These are phyloP conservation scores for Elaeis guineensis DNA, from an alignment of 176 grass and related monocot genomes.

Conservation along the genomic window DNA sequence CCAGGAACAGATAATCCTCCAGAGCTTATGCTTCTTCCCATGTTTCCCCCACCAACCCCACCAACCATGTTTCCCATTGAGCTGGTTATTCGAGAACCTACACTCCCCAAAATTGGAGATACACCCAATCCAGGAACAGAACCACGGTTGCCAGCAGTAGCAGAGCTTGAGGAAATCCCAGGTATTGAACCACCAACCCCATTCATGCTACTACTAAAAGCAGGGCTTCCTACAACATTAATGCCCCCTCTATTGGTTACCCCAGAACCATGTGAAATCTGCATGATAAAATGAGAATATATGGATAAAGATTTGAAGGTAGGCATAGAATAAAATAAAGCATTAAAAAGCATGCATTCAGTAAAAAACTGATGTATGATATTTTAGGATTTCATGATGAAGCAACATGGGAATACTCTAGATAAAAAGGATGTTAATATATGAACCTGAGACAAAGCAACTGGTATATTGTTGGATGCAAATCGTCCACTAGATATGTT, in stretches of 20 bases:
- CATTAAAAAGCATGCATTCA: too few relatives aligned
- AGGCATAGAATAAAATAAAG: too few relatives aligned
- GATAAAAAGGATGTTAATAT: too few relatives aligned
- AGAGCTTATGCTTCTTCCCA: slow-evolving; percentile 31
- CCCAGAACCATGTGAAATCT: slow-evolving; percentile 85
- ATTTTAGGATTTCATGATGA: too few relatives aligned
- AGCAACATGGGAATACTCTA: too few relatives aligned
- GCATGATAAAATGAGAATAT: slow-evolving; percentile 15
- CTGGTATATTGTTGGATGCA: slow-evolving; percentile 74
- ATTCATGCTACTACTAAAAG: slow-evolving; percentile 72
- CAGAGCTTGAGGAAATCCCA: slow-evolving; percentile 70
- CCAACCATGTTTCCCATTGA: slow-evolving; percentile 74
- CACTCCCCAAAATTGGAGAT: slow-evolving; percentile 68
- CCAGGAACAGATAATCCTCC: slow-evolving; percentile 5
- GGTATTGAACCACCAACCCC: slow-evolving; percentile 65
- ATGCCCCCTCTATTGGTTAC: slow-evolving; percentile 61
- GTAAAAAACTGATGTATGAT: too few relatives aligned
- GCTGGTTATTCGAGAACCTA: slow-evolving; percentile 57
- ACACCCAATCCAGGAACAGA: slow-evolving; percentile 69
- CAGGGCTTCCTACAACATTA: slow-evolving; percentile 61
- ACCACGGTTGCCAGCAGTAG: slow-evolving; percentile 52
- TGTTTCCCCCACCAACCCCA: slow-evolving; percentile 23
- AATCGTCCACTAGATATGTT: slow-evolving; percentile 79
- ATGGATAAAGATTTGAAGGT: too few relatives aligned
- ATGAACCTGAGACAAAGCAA: slow-evolving; percentile 82